These are phyloP conservation scores for Aurantiochytrium sp. DNA, from an alignment of 108 stramenopile species.

Conservation along the genomic window DNA sequence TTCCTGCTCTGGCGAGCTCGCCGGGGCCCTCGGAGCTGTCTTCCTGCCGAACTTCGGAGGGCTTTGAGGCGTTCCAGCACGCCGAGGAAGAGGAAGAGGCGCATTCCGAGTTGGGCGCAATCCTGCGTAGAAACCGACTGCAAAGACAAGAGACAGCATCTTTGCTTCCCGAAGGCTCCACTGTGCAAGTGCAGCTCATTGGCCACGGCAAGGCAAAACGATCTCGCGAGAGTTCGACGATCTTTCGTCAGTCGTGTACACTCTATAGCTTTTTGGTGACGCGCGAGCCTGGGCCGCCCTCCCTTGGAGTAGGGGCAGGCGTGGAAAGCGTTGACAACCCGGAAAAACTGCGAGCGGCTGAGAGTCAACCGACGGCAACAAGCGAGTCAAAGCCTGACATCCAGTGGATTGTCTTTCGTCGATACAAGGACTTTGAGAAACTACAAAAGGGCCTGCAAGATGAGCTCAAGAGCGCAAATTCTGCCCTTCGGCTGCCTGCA, in stretches of 20 bases:
- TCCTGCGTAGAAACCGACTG: neutral
- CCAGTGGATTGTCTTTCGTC: neutral
- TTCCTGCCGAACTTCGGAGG: neutral
- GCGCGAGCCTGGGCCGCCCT: neutral
- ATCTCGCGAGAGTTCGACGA: neutral
- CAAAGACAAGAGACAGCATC: neutral
- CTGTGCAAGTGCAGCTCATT: neutral
- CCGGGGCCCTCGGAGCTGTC: neutral
- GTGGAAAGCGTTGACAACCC: neutral
- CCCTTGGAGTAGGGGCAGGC: neutral
- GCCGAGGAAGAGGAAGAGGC: neutral
- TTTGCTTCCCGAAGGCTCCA: neutral
- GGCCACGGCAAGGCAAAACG: constrained; percentile 7
- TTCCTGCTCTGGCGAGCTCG: neutral
- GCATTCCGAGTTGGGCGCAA: neutral
- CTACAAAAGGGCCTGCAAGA: neutral
- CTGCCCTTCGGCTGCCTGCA: neutral
- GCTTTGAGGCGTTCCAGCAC: neutral
- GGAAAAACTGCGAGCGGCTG: too few species aligned
- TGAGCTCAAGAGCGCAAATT: neutral
- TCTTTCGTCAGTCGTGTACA: neutral
- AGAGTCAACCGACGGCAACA: too few species aligned
- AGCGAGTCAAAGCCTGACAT: neutral
- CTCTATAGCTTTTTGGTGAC: neutral
- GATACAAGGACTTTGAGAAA: constrained; percentile 16